Conservation (phyloP, 768 basidiomycete species). For the Termitomyces sp. region DNA sequence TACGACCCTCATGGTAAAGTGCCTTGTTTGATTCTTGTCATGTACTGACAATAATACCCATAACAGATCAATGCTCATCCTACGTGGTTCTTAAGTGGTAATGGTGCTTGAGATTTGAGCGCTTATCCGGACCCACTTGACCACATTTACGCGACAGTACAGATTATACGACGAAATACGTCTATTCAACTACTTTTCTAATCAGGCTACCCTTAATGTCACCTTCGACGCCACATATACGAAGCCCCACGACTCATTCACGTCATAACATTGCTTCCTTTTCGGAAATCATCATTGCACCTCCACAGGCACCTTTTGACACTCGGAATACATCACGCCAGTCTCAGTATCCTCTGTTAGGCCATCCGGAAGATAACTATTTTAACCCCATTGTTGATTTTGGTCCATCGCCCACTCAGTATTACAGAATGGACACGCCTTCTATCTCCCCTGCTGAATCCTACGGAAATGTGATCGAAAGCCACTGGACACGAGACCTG, state of each 20-base stretch:
- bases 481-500: neutral
- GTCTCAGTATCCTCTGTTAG: neutral
- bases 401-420: neutral
- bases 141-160: neutral
- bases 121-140: conserved; percentile 1
- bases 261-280: neutral
- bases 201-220: neutral
- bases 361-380: neutral
- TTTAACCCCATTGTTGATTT: neutral
- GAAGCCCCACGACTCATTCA: conserved; percentile 3
- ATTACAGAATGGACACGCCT: neutral
- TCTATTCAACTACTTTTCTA: neutral
- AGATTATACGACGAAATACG: neutral
- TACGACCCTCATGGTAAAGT: conserved; percentile 6
- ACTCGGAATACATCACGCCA: too few relatives aligned
- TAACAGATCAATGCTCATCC: conserved; percentile 4
- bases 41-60: neutral
- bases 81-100: neutral
- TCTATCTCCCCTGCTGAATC: neutral
- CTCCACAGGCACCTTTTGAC: neutral
- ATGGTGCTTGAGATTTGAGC: neutral
- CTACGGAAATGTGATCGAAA: neutral
- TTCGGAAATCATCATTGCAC: neutral
- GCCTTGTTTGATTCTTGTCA: conserved; percentile 3
- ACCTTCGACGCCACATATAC: conserved; percentile 1